Evolutionary conservation across 1,284 basidiomycete species (phyloP).

Genomic region (Dichomitus squalens): DNA sequence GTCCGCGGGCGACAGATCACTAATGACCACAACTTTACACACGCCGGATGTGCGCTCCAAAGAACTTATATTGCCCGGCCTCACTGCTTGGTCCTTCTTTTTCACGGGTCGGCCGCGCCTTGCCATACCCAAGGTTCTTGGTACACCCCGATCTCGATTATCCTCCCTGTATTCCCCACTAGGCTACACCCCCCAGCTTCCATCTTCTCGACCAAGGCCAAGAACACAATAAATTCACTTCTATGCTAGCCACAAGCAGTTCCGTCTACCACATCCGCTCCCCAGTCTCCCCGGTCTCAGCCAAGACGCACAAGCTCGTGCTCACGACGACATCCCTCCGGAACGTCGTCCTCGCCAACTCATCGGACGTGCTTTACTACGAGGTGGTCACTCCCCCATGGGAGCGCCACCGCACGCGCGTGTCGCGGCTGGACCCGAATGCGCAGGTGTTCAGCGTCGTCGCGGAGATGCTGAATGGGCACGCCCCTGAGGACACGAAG

Average conservation of each 20-base stretch:
- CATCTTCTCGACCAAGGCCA: not conserved
- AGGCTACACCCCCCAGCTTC: not conserved
- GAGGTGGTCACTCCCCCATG: slow-evolving; percentile 45
- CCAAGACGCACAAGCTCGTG: slow-evolving; percentile 37
- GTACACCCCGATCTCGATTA: not conserved
- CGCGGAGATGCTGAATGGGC: slow-evolving; percentile 38
- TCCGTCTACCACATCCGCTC: slow-evolving; percentile 21
- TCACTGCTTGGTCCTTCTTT: not conserved
- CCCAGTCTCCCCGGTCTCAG: not conserved
- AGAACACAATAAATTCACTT: too few species aligned
- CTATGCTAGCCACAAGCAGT: not conserved
- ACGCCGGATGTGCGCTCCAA: slow-evolving; percentile 4
- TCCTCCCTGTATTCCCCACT: not conserved
- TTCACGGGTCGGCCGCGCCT: not conserved
- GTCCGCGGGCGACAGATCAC: not conserved
- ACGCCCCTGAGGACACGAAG: slow-evolving; percentile 4
- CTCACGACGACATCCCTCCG: slow-evolving; percentile 42
- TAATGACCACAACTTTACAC: slow-evolving; percentile 2
- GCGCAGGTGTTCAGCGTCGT: slow-evolving; percentile 37
- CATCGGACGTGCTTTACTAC: slow-evolving; percentile 42
- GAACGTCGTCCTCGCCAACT: slow-evolving; percentile 42
- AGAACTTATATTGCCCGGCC: slow-evolving; percentile 11
- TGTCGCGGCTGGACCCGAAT: slow-evolving; percentile 38
- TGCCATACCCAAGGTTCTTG: not conserved
- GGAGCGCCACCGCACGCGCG: slow-evolving; percentile 40